Base-by-base conservation (phyloP, 208 protist genomes). In the Acanthamoeba healyi region DNA sequence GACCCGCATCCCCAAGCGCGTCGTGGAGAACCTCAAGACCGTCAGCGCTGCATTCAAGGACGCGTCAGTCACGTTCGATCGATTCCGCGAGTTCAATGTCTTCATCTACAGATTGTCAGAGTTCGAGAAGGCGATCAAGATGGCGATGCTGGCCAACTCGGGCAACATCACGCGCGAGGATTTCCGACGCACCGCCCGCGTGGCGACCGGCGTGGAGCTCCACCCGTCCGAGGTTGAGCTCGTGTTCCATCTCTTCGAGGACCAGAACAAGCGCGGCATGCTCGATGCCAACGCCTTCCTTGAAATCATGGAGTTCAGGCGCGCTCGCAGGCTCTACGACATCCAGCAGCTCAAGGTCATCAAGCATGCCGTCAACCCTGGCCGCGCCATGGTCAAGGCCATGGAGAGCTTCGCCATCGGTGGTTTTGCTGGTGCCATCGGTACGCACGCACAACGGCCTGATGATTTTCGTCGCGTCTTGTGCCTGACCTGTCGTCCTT, bases 231-330 rank as follows among this genome's bases (percentile, higher is more conserved):
- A 96, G 42, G 56, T 96, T 32, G 95, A 96, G 19, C 17, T 96
- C 5, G 74, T 96, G 14, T 96, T 95, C 82, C 95, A 95, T 14
- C 36, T 96, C 0, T 95, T 95, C 24, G 95, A 96, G 29, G 34
- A 29, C 17, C 94, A 94, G 26, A 61, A 82, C 32, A 70, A 49
- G 32, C 58, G 94, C n/a, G 91, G 94, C 26, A 96, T 93, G 84
- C 46, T 95, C 2, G 67, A 82, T 36, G 7, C 51, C n/a, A 26
- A 54, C 15, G 51, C 65, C 34, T 94, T 94, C 44, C 38, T 94
- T 15, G 65, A 94, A 9, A n/a, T 86, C 22, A 89, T 94, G 90
- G 36, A 87, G 90, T 81, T 42, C 34, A 24, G 95, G 94, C 46
- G 92, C 91, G 58, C 26, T 46, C 34, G 84, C 40, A 36, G 93